Percentiles rank a stretch among this genome's conserved stretches.
Conservation (phyloP, 2,329 filamentous ascomycete species). For the Fusarium torulosum region DNA sequence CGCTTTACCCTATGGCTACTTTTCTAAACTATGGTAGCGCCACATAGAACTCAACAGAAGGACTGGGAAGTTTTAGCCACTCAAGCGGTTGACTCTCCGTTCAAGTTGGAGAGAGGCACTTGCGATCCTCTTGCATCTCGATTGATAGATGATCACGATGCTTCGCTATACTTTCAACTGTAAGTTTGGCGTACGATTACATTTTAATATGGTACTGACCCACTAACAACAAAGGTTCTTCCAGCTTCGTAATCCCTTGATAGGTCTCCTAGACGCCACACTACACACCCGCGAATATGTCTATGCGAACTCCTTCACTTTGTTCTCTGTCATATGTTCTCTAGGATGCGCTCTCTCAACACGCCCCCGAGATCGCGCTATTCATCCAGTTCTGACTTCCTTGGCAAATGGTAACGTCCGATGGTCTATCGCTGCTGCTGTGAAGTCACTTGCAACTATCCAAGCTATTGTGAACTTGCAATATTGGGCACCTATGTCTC, state of each 20-base stretch:
- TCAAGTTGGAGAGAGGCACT: conserved; percentile 19
- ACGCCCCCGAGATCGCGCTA: conserved; percentile 18
- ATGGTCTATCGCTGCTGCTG: conserved; percentile 16
- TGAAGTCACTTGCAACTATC: conserved; percentile 10
- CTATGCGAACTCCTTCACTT: conserved; percentile 14
- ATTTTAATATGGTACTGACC: rapidly evolving
- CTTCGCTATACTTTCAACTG: conserved; percentile 22
- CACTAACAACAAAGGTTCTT: conserved; percentile 4
- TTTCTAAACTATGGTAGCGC: not conserved
- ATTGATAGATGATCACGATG: conserved; percentile 12
- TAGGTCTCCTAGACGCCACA: conserved; percentile 14
- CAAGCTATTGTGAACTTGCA: conserved; percentile 21
- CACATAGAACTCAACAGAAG: conserved; percentile 18
- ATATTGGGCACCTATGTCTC: conserved; percentile 11
- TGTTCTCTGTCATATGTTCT: conserved; percentile 21
- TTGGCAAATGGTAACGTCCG: conserved; percentile 8
- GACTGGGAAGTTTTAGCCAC: conserved; percentile 17
- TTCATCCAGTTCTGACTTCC: conserved; percentile 8
- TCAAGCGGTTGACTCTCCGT: conserved; percentile 16
- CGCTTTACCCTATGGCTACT: rapidly evolving
- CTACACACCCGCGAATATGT: conserved; percentile 20
- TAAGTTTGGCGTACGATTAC: rapidly evolving
- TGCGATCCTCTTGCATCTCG: conserved; percentile 21
- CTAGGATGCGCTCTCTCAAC: conserved; percentile 14
- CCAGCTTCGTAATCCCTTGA: conserved; percentile 15